Evolutionary conservation across 371 early-diverging fungal species (phyloP), one percentile per base, ranked within the genome.

Genomic region (Umbelopsis sp.): DNA sequence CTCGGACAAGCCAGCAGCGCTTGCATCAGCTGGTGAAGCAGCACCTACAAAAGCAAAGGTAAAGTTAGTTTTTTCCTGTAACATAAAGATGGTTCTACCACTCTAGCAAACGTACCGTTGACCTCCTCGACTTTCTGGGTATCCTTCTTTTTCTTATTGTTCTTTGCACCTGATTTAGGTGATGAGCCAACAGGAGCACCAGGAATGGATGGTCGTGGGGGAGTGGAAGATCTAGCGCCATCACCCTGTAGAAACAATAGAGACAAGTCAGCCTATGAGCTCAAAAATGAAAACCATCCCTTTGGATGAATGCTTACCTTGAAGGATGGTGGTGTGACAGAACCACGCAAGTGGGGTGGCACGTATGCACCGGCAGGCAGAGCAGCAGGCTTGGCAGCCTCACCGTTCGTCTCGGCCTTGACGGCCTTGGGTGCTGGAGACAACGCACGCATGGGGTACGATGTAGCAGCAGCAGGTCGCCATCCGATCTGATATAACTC

Each of bases 401-500:
- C 65, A 16, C 57, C 57, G 52, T 79, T 78, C 9, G 48, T 63
- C 16, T 73, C 65, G 32, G 75, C 72, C 57, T 83, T 77, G 65
- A 82, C 76, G 8, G 77, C 82, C 52, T 79, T 81, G 35, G 89
- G 89, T 18, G 86, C 85, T 18, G 93, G 93, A 32, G 92, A 91
- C 32, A 89, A 71, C 0, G 87, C 69, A 2, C 88, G 80, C 71
- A 91, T 87, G 14, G 94, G 94, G 71, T 87, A 95, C 51, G 74
- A 76, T 45, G 87, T 78, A 1, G 83, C 86, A 35, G 87, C 79
- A 35, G 83, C 85, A 45, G 93, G 92, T 41, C 91, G 89, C 88
- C 89, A 94, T 7, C 69, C 76, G 48, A 94, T 94, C 76, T 96
- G 94, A 79, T 92, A 95, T 70, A 98, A 85, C 83, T 97, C 98